Base-by-base conservation (phyloP, 257 asterid genomes). In the Lycium barbarum region DNA sequence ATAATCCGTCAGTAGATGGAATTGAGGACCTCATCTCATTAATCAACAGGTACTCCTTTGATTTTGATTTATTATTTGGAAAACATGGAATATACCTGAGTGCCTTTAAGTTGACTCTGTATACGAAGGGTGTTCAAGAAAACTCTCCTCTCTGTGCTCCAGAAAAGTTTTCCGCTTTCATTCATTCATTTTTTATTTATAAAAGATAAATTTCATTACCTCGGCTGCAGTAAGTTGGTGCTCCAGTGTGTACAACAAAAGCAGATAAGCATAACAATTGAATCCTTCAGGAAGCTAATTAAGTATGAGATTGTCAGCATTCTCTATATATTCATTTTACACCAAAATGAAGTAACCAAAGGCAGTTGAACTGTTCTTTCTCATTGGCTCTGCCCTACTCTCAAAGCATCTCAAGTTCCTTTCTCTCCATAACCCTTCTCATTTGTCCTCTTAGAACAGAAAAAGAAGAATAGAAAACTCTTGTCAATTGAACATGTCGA, bases 331-430 rank as follows among this genome's bases (percentile, higher is more conserved):
- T 76, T 53, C 82, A 22, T 74, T 78, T 51, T 6, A 78, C 65
- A 78, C 65, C 65, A 76, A 51, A 76, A 53, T 8, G 65, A 3
- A 26, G 82, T 26, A 33, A 26, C 65, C 26, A 54, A 55, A 8
- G 15, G 7, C 65, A 78, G 82, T 53, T 78, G 65, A 53, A 54
- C 26, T 78, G 6, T 53, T 78, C 65, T 78, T 78, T 17, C 9
- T 14, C 65, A 7, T 14, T 33, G 47, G 15, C 82, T 53, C 65
- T 76, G 65, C 26, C 40, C 17, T 51, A 26, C 9, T 10, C 65
- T 78, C 82, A 8, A 51, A 26, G 49, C 45, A 78, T 78, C 62
- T 53, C 26, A 53, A 78, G 82, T 53, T 51, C 65, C 82, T 74
- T 49, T 26, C 58, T 53, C 82, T 14, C 47, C 47, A 53, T 78